phyloP scores from a whole-genome alignment of 306 rosid species.

The Oemleria cerasiformis region DNA sequence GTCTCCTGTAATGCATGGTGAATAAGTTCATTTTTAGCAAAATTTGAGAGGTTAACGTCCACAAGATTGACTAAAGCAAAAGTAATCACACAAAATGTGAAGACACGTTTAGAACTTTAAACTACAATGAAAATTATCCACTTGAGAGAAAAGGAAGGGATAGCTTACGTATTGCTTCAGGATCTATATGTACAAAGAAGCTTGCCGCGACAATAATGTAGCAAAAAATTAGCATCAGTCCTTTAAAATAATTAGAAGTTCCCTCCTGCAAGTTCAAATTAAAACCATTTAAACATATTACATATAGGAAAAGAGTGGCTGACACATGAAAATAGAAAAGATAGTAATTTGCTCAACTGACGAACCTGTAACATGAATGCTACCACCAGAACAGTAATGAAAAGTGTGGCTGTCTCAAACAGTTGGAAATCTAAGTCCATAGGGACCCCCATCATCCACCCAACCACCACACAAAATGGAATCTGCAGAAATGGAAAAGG shows the following conservation, averaged over 20 bases:
- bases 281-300: neutral
- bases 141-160: conserved; percentile 5
- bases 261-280: conserved; percentile 66
- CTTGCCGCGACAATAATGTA: conserved; percentile 86
- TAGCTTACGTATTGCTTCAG: conserved; percentile 37
- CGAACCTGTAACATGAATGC: conserved; percentile 88
- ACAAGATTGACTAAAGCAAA: neutral
- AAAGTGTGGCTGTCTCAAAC: conserved; percentile 77
- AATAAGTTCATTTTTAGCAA: no score
- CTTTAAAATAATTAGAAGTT: conserved; percentile 80
- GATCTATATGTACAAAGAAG: conserved; percentile 75
- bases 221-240: conserved; percentile 78
- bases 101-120: neutral
- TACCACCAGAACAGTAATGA: conserved; percentile 69
- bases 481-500: conserved; percentile 46
- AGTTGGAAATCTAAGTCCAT: conserved; percentile 87
- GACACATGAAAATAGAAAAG: neutral
- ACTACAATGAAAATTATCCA: neutral
- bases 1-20: no score
- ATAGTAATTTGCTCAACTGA: conserved; percentile 4
- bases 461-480: conserved; percentile 78
- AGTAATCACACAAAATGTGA: neutral
- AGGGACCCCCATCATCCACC: conserved; percentile 62
- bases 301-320: neutral
- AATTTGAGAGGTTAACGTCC: no score